These are phyloP conservation scores for Curvularia eragrostidis DNA, from an alignment of 2,329 filamentous ascomycete species.

Conservation along the genomic window DNA sequence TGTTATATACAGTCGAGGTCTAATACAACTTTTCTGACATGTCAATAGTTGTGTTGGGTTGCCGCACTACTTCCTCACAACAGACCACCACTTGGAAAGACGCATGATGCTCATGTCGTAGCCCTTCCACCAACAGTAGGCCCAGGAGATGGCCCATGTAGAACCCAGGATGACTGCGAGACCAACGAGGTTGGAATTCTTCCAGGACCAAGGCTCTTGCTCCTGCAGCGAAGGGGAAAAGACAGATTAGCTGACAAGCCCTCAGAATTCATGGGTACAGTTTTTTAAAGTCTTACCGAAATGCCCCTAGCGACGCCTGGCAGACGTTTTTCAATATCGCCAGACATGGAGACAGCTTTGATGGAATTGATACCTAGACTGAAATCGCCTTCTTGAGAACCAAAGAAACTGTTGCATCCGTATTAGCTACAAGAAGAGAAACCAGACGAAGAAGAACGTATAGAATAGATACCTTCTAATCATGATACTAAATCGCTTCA, in stretches of 20 bases:
- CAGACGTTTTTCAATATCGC: slow-evolving; percentile 38
- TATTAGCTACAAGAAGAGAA: slow-evolving; percentile 24
- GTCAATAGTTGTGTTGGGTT: neutral
- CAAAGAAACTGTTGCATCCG: slow-evolving; percentile 71
- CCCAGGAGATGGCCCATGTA: slow-evolving; percentile 31
- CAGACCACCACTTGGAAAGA: slow-evolving; percentile 28
- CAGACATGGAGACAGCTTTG: slow-evolving; percentile 50
- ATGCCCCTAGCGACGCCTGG: neutral
- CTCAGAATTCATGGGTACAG: too few species aligned
- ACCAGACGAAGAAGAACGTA: neutral
- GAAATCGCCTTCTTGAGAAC: slow-evolving; percentile 73
- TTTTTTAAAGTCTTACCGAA: slow-evolving; percentile 17
- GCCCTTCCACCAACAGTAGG: slow-evolving; percentile 35
- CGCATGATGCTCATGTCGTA: slow-evolving; percentile 33
- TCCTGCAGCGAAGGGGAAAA: slow-evolving; percentile 13
- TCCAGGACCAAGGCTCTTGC: slow-evolving; percentile 35
- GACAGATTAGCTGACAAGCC: slow-evolving; percentile 14
- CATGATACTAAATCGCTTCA: slow-evolving; percentile 78
- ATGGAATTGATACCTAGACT: slow-evolving; percentile 63
- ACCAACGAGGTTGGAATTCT: slow-evolving; percentile 35
- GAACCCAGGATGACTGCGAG: slow-evolving; percentile 31
- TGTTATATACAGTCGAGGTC: neutral
- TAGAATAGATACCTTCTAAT: slow-evolving; percentile 69
- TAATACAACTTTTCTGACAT: neutral
- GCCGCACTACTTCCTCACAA: slow-evolving; percentile 9